Evolutionary conservation across 202 grass and related monocot genomes (phyloP).

Genomic region (Eragrostis tef): DNA sequence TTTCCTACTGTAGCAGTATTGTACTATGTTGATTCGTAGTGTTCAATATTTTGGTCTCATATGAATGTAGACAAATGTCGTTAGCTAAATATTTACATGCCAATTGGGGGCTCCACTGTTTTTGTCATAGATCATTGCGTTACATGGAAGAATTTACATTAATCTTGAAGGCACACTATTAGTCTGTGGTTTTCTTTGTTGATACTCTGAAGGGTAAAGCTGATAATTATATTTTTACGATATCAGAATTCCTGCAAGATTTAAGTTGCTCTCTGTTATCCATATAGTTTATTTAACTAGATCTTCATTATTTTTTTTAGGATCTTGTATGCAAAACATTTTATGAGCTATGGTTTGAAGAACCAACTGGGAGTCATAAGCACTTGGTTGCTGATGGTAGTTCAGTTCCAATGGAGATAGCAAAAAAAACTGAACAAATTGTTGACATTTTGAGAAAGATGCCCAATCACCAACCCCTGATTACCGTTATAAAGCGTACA

Average conservation of each 20-base stretch:
- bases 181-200: conserved; percentile 18
- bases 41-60: conserved; percentile 2
- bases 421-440: conserved; percentile 97
- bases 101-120: too few species aligned
- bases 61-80: conserved; percentile 4
- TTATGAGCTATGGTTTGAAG: conserved; percentile 97
- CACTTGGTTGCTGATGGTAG: conserved; percentile 95
- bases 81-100: conserved; percentile 36
- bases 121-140: background rate
- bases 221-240: conserved; percentile 5
- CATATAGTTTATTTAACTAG: conserved; percentile 34
- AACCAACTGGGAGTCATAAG: conserved; percentile 86
- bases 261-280: conserved; percentile 27
- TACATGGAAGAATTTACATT: background rate
- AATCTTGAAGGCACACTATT: background rate
- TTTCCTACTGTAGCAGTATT: background rate
- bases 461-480: conserved; percentile 87
- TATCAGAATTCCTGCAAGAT: conserved; percentile 11
- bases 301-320: conserved; percentile 54
- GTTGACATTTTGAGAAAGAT: conserved; percentile 98
- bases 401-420: conserved; percentile 96
- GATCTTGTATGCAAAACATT: conserved; percentile 99
- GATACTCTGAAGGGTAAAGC: conserved; percentile 23
- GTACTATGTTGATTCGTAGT: conserved; percentile 7
- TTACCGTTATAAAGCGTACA: conserved; percentile 87